phyloP scores from a whole-genome alignment of 331 rosid species.

The Telfairia occidentalis region DNA sequence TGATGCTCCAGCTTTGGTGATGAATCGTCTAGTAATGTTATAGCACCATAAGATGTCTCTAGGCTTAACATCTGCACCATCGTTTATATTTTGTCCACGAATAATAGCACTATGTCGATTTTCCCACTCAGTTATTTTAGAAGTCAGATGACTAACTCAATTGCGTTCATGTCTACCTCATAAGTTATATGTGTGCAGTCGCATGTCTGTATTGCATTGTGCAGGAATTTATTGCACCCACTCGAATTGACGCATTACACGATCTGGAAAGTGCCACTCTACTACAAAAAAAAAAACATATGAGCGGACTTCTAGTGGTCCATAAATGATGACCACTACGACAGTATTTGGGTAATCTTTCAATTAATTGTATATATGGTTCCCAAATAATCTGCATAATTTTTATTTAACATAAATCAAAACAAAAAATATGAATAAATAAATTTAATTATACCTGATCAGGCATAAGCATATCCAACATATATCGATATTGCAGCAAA shows the following conservation, averaged over 20 bases:
- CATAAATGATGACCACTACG: not conserved
- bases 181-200: too few species aligned
- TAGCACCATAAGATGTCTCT: too few species aligned
- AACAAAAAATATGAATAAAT: not conserved
- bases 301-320: not conserved
- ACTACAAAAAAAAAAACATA: not conserved
- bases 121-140: too few species aligned
- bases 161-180: too few species aligned
- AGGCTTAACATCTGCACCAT: too few species aligned
- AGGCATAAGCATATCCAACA: not conserved
- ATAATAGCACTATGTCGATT: too few species aligned
- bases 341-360: not conserved
- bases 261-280: not conserved
- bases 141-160: too few species aligned
- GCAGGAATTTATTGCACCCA: too few species aligned
- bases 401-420: not conserved
- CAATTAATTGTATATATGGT: not conserved
- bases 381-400: not conserved
- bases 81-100: too few species aligned
- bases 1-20: too few species aligned
- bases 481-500: not conserved
- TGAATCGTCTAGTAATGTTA: too few species aligned
- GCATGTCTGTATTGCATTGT: too few species aligned
- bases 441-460: not conserved
- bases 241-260: not conserved